Base-by-base conservation (phyloP, 805 yeast species). In the Wickerhamiella spandovensis region DNA sequence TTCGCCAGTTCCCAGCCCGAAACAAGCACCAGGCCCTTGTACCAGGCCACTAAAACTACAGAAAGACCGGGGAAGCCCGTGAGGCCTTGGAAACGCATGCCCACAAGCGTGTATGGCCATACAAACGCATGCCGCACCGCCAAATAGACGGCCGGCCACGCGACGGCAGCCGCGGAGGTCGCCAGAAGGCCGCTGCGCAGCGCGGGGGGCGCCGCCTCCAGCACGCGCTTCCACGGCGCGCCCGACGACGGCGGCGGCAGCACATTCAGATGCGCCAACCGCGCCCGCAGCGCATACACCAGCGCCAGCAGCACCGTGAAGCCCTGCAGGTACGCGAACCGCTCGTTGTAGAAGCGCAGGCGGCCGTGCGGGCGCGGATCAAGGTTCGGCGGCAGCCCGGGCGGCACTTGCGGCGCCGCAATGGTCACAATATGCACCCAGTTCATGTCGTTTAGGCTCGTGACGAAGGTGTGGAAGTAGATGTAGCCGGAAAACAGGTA, bases 1-100 rank as follows among this genome's bases (percentile, higher is more conserved):
- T 64, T 59, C 7, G 61, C 52, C 20, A 60, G 46, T 22, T 51
- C 56, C 66, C 68, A 64, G 4, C 54, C 43, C 13, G 56, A 39
- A 5, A 56, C 32, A 7, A 61, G 48, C 2, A 59, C 44, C 9
- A 57, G 47, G 18, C 58, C 54, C n/a, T 42, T 43, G 39, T 47
- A 24, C n/a, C 43, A 30, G 32, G 21, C 35, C 21, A 18, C 41
- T 21, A 46, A 3, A 17, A 46, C 2, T 6, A 32, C 21, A 1
- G 35, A 37, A 9, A 48, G 17, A 9, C 39, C 24, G 2, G 54
- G 48, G 18, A 22, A 41, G 18, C 43, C 41, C 2, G 50, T 48
- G 2, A 46, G 35, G 24, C 49, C 51, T 5, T 51, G 43, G 25
- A 51, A 25, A 8, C 20, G 18, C 23, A 45, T 38, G 18, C 51